Evolutionary conservation across 306 rosid genomes (phyloP).

Genomic region (Hippophae tibetana): DNA sequence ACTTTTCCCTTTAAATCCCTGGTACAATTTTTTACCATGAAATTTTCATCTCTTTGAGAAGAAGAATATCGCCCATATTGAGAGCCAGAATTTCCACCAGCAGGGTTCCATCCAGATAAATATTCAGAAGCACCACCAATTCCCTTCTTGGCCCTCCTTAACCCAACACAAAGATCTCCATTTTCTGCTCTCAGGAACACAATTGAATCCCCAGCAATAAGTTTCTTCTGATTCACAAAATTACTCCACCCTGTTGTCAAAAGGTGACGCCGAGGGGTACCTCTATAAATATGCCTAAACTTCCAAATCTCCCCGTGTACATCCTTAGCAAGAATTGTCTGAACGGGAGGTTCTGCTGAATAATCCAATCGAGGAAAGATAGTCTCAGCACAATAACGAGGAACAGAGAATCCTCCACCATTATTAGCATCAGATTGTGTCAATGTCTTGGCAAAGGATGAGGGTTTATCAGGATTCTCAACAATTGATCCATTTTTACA

Average conservation of each 20-base stretch:
- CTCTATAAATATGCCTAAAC: conserved; percentile 95
- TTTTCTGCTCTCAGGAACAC: conserved; percentile 75
- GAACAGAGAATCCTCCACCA: conserved; percentile 97
- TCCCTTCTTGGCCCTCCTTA: conserved; percentile 91
- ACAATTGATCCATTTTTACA: conserved; percentile 29
- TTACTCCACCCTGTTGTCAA: conserved; percentile 97
- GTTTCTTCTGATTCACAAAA: conserved; percentile 91
- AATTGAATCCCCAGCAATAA: conserved; percentile 92
- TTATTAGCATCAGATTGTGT: conserved; percentile 98
- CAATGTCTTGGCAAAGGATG: conserved; percentile 82
- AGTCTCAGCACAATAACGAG: conserved; percentile 94
- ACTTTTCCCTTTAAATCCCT: conserved; percentile 40
- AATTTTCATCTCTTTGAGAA: not conserved
- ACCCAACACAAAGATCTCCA: conserved; percentile 92
- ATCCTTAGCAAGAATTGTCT: conserved; percentile 74
- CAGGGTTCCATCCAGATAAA: conserved; percentile 49
- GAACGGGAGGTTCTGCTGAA: conserved; percentile 81
- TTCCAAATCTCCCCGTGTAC: conserved; percentile 87
- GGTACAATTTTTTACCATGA: conserved; percentile 18
- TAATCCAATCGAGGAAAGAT: conserved; percentile 82
- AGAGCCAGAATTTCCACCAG: conserved; percentile 18
- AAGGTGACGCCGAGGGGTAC: conserved; percentile 95
- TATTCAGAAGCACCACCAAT: conserved; percentile 64
- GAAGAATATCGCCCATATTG: conserved; percentile 27
- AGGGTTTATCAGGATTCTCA: conserved; percentile 40